These are phyloP conservation scores for Lycium barbarum DNA, from an alignment of 257 asterid genomes.

Conservation along the genomic window DNA sequence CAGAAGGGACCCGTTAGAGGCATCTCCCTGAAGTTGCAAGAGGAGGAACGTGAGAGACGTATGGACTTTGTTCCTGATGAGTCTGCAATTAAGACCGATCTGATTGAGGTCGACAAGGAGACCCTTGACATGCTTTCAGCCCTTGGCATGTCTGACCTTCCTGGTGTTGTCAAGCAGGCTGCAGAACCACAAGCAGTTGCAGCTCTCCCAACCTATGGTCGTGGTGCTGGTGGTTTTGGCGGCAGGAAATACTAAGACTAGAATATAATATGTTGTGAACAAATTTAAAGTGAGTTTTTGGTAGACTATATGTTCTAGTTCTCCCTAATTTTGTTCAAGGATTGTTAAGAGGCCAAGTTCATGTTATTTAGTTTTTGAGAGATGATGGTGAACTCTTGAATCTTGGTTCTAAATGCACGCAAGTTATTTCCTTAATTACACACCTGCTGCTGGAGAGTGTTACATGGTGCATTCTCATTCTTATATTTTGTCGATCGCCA, in stretches of 20 bases:
- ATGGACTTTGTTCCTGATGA: conserved; percentile 64
- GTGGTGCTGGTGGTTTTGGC: conserved; percentile 46
- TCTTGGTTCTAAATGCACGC: conserved; percentile 13
- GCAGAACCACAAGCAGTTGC: conserved; percentile 40
- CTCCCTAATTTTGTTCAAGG: conserved; percentile 22
- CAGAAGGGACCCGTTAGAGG: conserved; percentile 55
- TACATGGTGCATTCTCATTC: background rate
- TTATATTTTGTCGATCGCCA: background rate
- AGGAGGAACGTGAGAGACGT: conserved; percentile 57
- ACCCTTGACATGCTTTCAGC: conserved; percentile 57
- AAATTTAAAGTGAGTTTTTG: conserved; percentile 18
- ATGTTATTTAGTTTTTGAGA: conserved; percentile 2
- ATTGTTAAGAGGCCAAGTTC: background rate
- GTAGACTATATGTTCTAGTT: conserved; percentile 6
- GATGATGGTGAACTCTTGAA: background rate
- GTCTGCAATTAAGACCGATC: conserved; percentile 57
- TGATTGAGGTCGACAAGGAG: conserved; percentile 59
- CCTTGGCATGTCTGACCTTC: conserved; percentile 58
- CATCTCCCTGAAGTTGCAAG: conserved; percentile 53
- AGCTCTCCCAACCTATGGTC: conserved; percentile 38
- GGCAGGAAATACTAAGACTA: conserved; percentile 40
- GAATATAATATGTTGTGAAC: background rate
- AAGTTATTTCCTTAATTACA: background rate
- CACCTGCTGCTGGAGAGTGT: conserved; percentile 12
- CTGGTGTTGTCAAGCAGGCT: conserved; percentile 51